Evolutionary conservation across 208 protist species (phyloP).

Genomic region (Porcisia deanei): DNA sequence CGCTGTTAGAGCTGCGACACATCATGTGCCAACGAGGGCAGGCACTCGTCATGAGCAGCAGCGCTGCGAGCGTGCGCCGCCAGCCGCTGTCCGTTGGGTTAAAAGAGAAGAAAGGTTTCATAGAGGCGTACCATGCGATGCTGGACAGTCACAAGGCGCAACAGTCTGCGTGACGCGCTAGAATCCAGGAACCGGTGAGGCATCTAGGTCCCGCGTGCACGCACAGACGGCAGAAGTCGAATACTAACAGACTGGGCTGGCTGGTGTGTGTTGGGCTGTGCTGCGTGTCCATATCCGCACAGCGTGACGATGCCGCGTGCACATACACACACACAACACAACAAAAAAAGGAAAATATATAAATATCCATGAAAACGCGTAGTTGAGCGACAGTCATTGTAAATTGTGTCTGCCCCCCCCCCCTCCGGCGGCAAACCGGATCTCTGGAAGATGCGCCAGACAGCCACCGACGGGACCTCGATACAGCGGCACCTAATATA

Average conservation of each 20-base stretch:
- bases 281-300: no score
- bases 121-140: slow-evolving; percentile 43
- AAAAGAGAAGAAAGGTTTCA: slow-evolving; percentile 60
- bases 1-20: slow-evolving; percentile 36
- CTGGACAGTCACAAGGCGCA: not conserved
- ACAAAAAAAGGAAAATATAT: no score
- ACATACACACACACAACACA: not conserved
- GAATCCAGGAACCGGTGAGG: not conserved
- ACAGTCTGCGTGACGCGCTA: not conserved
- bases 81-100: slow-evolving; percentile 51
- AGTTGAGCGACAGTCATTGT: not conserved
- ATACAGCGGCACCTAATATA: not conserved
- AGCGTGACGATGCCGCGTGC: not conserved
- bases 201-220: not conserved
- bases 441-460: not conserved
- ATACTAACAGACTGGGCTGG: not conserved
- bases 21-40: slow-evolving; percentile 43
- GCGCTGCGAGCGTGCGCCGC: slow-evolving; percentile 28
- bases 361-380: no score
- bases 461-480: not conserved
- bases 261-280: no score
- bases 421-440: not conserved
- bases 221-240: not conserved
- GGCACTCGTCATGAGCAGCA: slow-evolving; percentile 26
- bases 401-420: not conserved